Conservation (phyloP, 805 yeast species). For the Candida verbasci region DNA sequence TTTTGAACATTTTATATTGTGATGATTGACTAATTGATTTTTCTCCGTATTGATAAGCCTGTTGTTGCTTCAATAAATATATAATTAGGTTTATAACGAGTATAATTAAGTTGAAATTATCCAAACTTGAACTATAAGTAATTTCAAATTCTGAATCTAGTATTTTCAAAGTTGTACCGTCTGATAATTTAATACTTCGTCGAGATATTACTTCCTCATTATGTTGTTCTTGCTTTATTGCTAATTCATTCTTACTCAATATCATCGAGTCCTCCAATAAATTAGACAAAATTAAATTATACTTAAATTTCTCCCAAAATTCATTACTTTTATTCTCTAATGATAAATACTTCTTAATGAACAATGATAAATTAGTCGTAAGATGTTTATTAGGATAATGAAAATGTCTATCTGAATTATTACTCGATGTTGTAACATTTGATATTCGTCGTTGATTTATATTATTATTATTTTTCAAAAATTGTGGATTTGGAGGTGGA, state of each 20-base stretch:
- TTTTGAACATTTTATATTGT: slow-evolving; percentile 24
- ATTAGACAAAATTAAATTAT: slow-evolving; percentile 33
- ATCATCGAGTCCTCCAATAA: slow-evolving; percentile 38
- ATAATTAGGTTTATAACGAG: slow-evolving; percentile 22
- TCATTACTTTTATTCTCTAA: slow-evolving; percentile 13
- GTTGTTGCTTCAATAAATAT: slow-evolving; percentile 21
- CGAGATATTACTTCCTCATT: not conserved
- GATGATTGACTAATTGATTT: not conserved
- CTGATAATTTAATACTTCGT: slow-evolving; percentile 6
- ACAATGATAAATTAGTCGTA: slow-evolving; percentile 13
- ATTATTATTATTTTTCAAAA: not conserved
- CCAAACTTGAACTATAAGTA: slow-evolving; percentile 7
- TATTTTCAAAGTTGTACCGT: slow-evolving; percentile 17
- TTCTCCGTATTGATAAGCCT: no score
- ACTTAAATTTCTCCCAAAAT: slow-evolving; percentile 40
- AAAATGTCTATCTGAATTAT: not conserved
- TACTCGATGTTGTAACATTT: not conserved
- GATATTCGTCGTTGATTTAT: not conserved
- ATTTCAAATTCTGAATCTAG: slow-evolving; percentile 7
- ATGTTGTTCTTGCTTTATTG: not conserved
- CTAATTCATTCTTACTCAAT: slow-evolving; percentile 39
- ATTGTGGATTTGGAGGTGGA: slow-evolving; percentile 3
- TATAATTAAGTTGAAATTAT: slow-evolving; percentile 15
- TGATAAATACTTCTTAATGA: slow-evolving; percentile 24
- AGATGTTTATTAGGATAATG: not conserved